A percentile compares a stretch with the other conserved stretches of the same genome.
phyloP scores from a whole-genome alignment of 257 asterid species.

The Scutellaria galericulata region DNA sequence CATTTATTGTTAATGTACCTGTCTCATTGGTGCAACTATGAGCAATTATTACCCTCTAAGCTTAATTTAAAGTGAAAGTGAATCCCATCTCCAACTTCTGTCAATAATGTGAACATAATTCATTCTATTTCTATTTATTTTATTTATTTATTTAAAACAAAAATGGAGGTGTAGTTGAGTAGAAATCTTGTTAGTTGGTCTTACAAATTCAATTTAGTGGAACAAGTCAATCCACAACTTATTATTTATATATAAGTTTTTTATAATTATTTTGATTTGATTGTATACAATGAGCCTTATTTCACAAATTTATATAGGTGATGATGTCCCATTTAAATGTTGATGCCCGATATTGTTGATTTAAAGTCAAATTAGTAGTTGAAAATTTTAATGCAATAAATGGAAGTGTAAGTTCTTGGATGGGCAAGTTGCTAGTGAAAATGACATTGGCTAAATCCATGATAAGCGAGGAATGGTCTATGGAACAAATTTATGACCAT shows the following conservation, averaged over 20 bases:
- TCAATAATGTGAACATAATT: conserved; percentile 20
- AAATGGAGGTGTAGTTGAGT: no score
- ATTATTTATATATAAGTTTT: no score
- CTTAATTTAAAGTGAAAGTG: conserved; percentile 13
- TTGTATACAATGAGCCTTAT: no score
- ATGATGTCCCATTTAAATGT: no score
- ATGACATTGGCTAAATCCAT: conserved; percentile 26
- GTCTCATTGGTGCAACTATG: background rate
- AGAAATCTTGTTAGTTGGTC: no score
- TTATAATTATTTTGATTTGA: no score
- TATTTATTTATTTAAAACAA: no score
- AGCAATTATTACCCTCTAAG: background rate
- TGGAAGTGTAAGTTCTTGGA: conserved; percentile 12
- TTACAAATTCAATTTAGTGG: no score
- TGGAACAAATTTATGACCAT: conserved; percentile 26
- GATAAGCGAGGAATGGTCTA: background rate
- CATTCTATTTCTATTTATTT: background rate
- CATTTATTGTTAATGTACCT: conserved; percentile 11
- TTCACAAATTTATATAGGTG: no score
- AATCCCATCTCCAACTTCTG: background rate
- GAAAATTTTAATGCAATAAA: conserved; percentile 32
- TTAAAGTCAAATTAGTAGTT: conserved; percentile 2
- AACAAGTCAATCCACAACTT: no score
- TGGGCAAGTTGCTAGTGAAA: conserved; percentile 21
- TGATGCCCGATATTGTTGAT: background rate